Percentiles rank a stretch among this genome's conserved stretches.
Conservation (phyloP, 208 protist species). For the Trypanosoma boissoni region DNA sequence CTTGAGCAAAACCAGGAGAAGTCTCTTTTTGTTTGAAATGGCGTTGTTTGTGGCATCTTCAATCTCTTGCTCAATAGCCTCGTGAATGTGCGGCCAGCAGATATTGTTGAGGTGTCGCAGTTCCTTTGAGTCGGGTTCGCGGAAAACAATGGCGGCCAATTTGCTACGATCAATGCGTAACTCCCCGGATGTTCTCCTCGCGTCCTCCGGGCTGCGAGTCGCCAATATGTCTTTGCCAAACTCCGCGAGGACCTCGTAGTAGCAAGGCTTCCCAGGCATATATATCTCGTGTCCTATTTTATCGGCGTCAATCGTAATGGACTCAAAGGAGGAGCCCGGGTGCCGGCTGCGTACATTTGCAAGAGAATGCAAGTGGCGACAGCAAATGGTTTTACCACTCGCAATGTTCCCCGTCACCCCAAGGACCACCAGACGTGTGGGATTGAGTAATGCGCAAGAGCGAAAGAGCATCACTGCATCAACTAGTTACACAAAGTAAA, state of each 20-base stretch:
- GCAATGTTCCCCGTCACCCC: slow-evolving; percentile 83
- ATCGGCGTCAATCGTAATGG: slow-evolving; percentile 65
- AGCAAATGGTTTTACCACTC: slow-evolving; percentile 71
- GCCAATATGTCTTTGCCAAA: slow-evolving; percentile 58
- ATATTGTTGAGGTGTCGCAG: slow-evolving; percentile 55
- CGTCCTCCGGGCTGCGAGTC: too few species aligned
- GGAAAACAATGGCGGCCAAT: slow-evolving; percentile 57
- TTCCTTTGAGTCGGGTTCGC: slow-evolving; percentile 26
- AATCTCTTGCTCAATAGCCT: slow-evolving; percentile 37
- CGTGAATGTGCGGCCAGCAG: slow-evolving; percentile 69
- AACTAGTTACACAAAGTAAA: too few species aligned
- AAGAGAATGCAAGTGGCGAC: slow-evolving; percentile 42
- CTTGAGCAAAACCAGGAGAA: slow-evolving; percentile 58
- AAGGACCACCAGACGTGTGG: slow-evolving; percentile 27
- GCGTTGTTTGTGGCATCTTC: not conserved
- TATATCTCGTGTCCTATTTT: slow-evolving; percentile 69
- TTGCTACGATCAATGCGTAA: slow-evolving; percentile 48
- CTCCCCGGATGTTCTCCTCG: too few species aligned
- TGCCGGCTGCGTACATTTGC: slow-evolving; percentile 20
- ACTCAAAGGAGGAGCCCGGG: slow-evolving; percentile 8
- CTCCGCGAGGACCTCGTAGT: slow-evolving; percentile 45
- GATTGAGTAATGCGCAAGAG: not conserved
- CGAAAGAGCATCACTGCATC: not conserved
- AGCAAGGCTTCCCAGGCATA: slow-evolving; percentile 59
- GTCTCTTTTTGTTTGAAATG: slow-evolving; percentile 10